A percentile compares a stretch with the other conserved stretches of the same genome.
Conservation (phyloP, 2,329 filamentous ascomycete species). For the Colletotrichum costaricense region DNA sequence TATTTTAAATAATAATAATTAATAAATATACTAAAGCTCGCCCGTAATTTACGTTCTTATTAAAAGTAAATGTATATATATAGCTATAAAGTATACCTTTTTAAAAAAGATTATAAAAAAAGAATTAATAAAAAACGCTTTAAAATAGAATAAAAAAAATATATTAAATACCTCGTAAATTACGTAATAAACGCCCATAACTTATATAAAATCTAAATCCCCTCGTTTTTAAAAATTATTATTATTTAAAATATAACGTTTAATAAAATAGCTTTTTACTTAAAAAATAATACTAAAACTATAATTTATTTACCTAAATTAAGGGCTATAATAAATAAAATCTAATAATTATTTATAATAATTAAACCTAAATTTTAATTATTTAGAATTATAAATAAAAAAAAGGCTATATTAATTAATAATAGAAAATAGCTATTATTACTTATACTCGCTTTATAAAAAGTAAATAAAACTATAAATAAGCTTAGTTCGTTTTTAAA, state of each 20-base stretch:
- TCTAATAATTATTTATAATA: background rate
- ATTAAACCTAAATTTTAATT: too few species aligned
- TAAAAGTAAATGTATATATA: background rate
- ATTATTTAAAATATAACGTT: background rate
- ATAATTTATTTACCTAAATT: accelerated
- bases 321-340: background rate
- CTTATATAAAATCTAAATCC: background rate
- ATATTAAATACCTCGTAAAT: background rate
- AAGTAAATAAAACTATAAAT: background rate
- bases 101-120: background rate
- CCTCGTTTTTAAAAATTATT: background rate
- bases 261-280: background rate
- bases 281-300: background rate
- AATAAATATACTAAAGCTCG: background rate
- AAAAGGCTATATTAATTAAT: background rate
- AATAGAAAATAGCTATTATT: background rate
- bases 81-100: background rate
- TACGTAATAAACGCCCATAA: background rate
- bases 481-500: too few species aligned
- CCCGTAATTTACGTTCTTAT: background rate
- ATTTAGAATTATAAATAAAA: too few species aligned
- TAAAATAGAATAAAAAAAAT: background rate
- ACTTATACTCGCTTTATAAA: background rate
- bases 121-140: too few species aligned
- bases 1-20: background rate